Percentiles rank a stretch among this genome's conserved stretches.
Evolutionary conservation across 345 rosid species (phyloP).

Genomic region (Populus alba): DNA sequence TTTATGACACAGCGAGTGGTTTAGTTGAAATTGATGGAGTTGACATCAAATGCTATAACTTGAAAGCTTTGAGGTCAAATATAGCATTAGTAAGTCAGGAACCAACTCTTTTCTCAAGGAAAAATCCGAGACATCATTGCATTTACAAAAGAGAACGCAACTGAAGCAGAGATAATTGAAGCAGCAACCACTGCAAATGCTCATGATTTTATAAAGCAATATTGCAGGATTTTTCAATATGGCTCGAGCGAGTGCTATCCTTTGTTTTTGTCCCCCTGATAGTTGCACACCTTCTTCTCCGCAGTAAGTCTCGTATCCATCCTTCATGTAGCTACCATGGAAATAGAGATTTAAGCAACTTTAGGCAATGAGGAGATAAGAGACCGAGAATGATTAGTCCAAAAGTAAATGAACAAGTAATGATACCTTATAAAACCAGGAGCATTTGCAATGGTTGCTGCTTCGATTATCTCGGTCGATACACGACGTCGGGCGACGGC

Average conservation of each 20-base stretch:
- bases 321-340: neutral
- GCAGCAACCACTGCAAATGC: conserved; percentile 37
- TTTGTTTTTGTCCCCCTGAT: conserved; percentile 15
- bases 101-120: conserved; percentile 26
- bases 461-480: conserved; percentile 12
- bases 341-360: neutral
- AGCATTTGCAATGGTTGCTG: conserved; percentile 38
- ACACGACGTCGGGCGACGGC: no score
- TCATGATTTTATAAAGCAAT: conserved; percentile 19
- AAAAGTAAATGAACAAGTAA: neutral
- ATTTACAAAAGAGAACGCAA: conserved; percentile 27
- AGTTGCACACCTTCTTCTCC: neutral
- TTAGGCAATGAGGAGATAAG: neutral
- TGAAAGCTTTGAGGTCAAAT: neutral
- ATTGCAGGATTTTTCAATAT: conserved; percentile 12
- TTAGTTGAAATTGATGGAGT: neutral
- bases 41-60: neutral
- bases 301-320: neutral
- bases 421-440: conserved; percentile 24
- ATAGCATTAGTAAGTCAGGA: conserved; percentile 32
- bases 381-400: neutral
- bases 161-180: conserved; percentile 21
- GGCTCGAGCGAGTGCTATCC: conserved; percentile 16
- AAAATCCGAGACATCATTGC: conserved; percentile 27
- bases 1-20: neutral